phyloP scores from a whole-genome alignment of 2,329 filamentous ascomycete species.

The Zasmidium cellare region DNA sequence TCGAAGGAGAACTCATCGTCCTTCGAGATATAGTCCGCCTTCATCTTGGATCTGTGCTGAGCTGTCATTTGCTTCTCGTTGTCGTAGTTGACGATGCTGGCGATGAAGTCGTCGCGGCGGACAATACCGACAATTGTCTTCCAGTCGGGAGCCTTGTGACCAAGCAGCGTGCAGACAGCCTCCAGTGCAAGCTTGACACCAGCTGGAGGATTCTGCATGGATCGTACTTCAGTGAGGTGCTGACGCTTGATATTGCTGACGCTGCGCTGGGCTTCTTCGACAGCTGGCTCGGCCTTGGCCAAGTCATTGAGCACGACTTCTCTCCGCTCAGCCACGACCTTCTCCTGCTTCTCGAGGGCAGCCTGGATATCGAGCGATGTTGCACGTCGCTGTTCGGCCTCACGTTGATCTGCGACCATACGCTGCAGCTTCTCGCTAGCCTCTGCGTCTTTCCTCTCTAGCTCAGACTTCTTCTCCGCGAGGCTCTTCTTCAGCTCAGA shows the following conservation, averaged over 20 bases:
- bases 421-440: constrained; percentile 96
- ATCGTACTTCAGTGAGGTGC: constrained; percentile 94
- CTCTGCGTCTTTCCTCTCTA: constrained; percentile 91
- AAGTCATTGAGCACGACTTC: constrained; percentile 86
- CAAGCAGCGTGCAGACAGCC: constrained; percentile 92
- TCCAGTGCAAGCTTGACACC: constrained; percentile 91
- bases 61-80: constrained; percentile 95
- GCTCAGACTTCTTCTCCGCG: constrained; percentile 88
- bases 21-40: constrained; percentile 85
- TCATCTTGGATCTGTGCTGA: constrained; percentile 79
- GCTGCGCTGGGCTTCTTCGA: constrained; percentile 88
- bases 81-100: constrained; percentile 95
- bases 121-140: constrained; percentile 87
- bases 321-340: constrained; percentile 77
- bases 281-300: constrained; percentile 87
- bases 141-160: constrained; percentile 88
- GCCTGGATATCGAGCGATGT: constrained; percentile 86
- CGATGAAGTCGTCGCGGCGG: constrained; percentile 92
- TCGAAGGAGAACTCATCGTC: constrained; percentile 90
- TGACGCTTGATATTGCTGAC: constrained; percentile 98
- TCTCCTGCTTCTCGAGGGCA: constrained; percentile 84
- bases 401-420: constrained; percentile 94
- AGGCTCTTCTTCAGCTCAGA: constrained; percentile 86
- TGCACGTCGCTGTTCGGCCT: constrained; percentile 87
- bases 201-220: constrained; percentile 88